Evolutionary conservation across 441 rosid species (phyloP).

Genomic region (Croton setiger): DNA sequence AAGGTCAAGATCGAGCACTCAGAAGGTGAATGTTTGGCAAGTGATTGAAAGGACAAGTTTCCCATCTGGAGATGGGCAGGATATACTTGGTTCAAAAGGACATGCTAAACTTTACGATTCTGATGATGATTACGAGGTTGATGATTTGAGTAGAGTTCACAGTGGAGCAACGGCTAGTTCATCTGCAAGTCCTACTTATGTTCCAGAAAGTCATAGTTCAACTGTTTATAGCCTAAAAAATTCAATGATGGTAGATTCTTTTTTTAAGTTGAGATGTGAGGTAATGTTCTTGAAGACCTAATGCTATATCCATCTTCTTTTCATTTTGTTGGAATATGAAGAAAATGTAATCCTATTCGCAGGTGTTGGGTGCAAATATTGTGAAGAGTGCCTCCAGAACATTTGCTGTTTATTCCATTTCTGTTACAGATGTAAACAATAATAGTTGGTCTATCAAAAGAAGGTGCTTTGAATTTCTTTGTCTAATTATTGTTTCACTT

Average conservation of each 20-base stretch:
- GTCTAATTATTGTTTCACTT: constrained; percentile 23
- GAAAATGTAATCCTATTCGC: constrained; percentile 34
- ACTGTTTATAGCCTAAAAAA: constrained; percentile 42
- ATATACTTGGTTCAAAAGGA: constrained; percentile 48
- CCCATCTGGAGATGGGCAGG: constrained; percentile 84
- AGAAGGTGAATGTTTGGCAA: constrained; percentile 59
- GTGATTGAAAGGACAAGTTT: constrained; percentile 84
- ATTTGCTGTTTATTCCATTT: constrained; percentile 92
- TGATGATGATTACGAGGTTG: constrained; percentile 70
- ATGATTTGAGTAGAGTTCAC: constrained; percentile 51
- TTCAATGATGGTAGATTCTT: constrained; percentile 69
- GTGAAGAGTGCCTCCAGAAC: constrained; percentile 87
- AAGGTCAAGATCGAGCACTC: constrained; percentile 55
- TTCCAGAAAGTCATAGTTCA: constrained; percentile 42
- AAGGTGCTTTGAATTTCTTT: constrained; percentile 54
- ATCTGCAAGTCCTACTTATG: constrained; percentile 45
- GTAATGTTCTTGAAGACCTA: constrained; percentile 39
- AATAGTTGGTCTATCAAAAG: constrained; percentile 98
- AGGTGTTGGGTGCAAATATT: constrained; percentile 98
- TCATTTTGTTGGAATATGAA: constrained; percentile 13
- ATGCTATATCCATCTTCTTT: constrained; percentile 17
- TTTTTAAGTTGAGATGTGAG: constrained; percentile 93
- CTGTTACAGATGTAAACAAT: constrained; percentile 80
- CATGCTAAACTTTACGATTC: constrained; percentile 51
- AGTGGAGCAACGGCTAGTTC: constrained; percentile 80